phyloP scores from a whole-genome alignment of 1,284 basidiomycete species.

The Takashimella koratensis region DNA sequence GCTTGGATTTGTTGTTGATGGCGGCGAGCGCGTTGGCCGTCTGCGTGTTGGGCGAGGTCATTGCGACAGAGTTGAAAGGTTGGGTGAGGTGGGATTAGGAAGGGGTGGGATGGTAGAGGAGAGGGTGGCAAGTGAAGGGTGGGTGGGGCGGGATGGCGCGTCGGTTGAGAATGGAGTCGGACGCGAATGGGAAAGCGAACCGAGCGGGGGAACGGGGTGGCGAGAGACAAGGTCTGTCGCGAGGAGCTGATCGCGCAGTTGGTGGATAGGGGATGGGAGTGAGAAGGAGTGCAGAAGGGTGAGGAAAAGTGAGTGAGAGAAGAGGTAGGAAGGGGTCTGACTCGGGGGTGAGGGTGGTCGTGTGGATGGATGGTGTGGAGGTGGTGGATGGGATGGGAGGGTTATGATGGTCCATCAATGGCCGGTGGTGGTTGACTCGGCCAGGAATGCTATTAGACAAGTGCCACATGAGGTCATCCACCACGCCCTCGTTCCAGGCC shows the following conservation, averaged over 20 bases:
- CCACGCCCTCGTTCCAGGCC: too few species aligned
- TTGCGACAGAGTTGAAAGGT: slow-evolving; percentile 9
- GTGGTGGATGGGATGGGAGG: neutral
- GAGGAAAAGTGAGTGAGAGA: neutral
- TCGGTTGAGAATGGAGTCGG: neutral
- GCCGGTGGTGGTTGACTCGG: neutral
- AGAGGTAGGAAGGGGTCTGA: neutral
- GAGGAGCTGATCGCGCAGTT: too few species aligned
- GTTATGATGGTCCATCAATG: too few species aligned
- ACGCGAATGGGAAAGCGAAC: neutral
- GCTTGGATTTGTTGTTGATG: slow-evolving; percentile 40
- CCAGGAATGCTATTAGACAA: neutral
- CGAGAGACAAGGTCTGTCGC: too few species aligned
- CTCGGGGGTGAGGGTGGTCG: neutral
- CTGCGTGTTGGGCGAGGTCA: slow-evolving; percentile 42
- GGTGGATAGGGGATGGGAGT: neutral
- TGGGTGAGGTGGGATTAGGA: neutral
- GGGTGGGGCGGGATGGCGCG: too few species aligned
- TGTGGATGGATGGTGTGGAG: neutral
- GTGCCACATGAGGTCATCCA: neutral
- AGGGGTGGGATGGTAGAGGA: neutral
- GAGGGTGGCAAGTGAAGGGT: too few species aligned
- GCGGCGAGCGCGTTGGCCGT: slow-evolving; percentile 46
- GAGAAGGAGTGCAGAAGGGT: neutral
- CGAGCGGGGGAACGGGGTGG: slow-evolving; percentile 3